Percentiles rank a stretch among this genome's conserved stretches.
Evolutionary conservation across 163 green algal genomes (phyloP).

Genomic region (Chlamydomonas reinhardtii): DNA sequence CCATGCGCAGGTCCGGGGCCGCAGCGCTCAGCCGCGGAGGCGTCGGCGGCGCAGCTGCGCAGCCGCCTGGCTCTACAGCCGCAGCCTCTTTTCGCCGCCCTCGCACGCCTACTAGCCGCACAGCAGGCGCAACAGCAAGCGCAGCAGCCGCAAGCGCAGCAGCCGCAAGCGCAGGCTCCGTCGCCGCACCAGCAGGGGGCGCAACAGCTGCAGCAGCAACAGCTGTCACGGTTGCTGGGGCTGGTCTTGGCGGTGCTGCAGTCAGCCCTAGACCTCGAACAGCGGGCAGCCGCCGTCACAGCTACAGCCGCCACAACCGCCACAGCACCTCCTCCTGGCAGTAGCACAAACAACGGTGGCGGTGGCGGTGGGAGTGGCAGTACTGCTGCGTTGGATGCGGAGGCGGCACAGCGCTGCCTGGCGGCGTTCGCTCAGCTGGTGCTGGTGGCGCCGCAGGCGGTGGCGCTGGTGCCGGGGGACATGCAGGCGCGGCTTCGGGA

Average conservation of each 20-base stretch:
- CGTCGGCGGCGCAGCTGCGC: background rate
- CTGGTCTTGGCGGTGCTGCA: constrained; percentile 35
- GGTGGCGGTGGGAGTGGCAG: background rate
- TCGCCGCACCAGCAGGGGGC: constrained; percentile 2
- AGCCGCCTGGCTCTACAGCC: constrained; percentile 16
- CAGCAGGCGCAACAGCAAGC: constrained; percentile 5
- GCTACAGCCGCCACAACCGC: too few relatives aligned
- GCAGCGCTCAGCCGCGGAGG: constrained; percentile 14
- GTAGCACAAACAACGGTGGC: background rate
- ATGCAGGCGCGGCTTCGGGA: constrained; percentile 37
- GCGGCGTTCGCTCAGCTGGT: constrained; percentile 36
- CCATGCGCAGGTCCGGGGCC: background rate
- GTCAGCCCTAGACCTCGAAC: constrained; percentile 10
- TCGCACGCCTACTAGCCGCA: constrained; percentile 26
- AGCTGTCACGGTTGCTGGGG: constrained; percentile 46
- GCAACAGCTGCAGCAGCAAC: background rate
- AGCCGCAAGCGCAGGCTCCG: background rate
- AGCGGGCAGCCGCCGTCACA: background rate
- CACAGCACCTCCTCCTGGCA: too few relatives aligned
- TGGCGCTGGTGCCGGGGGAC: constrained; percentile 30
- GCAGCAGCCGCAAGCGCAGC: constrained; percentile 17
- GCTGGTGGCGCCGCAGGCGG: constrained; percentile 38
- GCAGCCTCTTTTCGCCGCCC: constrained; percentile 34
- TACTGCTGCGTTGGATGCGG: background rate
- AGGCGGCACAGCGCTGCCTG: constrained; percentile 28